Evolutionary conservation across 2,329 filamentous ascomycete species (phyloP), one percentile per base, ranked within the genome.

Genomic region (Harringtonia aguacate): DNA sequence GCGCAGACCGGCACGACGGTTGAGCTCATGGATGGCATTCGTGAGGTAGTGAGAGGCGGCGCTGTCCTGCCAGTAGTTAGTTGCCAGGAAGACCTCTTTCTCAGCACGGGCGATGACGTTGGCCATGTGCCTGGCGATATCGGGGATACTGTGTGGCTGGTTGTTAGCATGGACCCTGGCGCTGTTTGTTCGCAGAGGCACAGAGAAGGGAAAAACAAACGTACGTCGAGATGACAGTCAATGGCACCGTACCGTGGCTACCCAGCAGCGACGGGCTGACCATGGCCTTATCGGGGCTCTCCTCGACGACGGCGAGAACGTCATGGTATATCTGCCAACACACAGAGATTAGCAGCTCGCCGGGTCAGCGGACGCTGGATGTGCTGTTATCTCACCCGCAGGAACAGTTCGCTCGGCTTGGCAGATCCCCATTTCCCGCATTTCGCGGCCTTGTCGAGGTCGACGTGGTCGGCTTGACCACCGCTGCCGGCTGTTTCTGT

Each of bases 91-190:
- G 1, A 90, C 77, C 53, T 90, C 85, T 29, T 72, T 73, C 53
- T 86, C 71, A 0, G 85, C 85, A 4, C 79, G 70, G 3, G 73
- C 83, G 29, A 90, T 89, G 18, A 86, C 66, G 52, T 89, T 88
- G 1, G 82, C 77, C 63, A 86, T 83, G 58, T 89, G 84, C 1
- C 82, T 71, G 48, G 76, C 77, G 24, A 88, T 76, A 56, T 89
- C 84, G 1, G 80, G 78, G 20, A 85, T 63, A 1, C 69, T 68
- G 34, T 3, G 12, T 2, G 17, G 35, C 12, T 41, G 39, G 39
- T 10, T 24, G 21, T 31, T 31, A 31, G 12, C 30, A 7, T 5
- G 15, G 15, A 14, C 30, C 5, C 12, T 14, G 12, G 12, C 14
- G 30, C 12, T 13, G 15, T 31, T 24, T 39, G 4, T n/a, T 4